These are phyloP conservation scores for Wallacemonas sp. DNA, from an alignment of 208 protist species.

Conservation along the genomic window DNA sequence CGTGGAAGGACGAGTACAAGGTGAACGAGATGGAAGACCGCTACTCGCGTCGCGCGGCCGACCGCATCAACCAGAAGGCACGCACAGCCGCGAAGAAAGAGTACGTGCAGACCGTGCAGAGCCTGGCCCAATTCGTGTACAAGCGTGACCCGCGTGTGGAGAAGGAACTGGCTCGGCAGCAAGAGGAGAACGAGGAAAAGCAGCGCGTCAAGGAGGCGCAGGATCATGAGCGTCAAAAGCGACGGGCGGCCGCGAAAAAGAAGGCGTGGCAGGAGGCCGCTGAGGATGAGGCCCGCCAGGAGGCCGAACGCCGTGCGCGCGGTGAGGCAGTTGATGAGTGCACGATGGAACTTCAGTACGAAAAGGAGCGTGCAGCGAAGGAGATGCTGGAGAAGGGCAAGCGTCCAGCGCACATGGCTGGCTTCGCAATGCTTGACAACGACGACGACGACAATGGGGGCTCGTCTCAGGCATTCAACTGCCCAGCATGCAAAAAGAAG, in stretches of 20 bases:
- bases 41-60: conserved; percentile 79
- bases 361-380: conserved; percentile 72
- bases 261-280: conserved; percentile 81
- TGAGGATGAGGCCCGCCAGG: conserved; percentile 76
- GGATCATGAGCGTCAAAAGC: conserved; percentile 55
- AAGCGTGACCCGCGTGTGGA: conserved; percentile 85
- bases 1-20: conserved; percentile 93
- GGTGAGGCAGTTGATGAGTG: conserved; percentile 79
- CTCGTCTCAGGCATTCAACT: conserved; percentile 45
- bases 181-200: conserved; percentile 63
- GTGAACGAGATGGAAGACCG: conserved; percentile 89
- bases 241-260: conserved; percentile 75
- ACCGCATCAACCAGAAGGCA: conserved; percentile 86
- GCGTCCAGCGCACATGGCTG: conserved; percentile 22
- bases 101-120: conserved; percentile 82
- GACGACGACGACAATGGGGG: conserved; percentile 34
- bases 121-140: conserved; percentile 79
- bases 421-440: conserved; percentile 75
- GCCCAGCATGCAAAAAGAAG: conserved; percentile 86
- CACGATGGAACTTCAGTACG: conserved; percentile 85
- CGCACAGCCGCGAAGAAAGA: conserved; percentile 80
- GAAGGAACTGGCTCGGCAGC: conserved; percentile 53
- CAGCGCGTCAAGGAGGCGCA: conserved; percentile 50
- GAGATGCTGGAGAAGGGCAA: conserved; percentile 53
- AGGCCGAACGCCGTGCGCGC: conserved; percentile 61